Evolutionary conservation across 768 basidiomycete species (phyloP), one percentile per base, ranked within the genome.

Genomic region (Daedaleopsis nitida): DNA sequence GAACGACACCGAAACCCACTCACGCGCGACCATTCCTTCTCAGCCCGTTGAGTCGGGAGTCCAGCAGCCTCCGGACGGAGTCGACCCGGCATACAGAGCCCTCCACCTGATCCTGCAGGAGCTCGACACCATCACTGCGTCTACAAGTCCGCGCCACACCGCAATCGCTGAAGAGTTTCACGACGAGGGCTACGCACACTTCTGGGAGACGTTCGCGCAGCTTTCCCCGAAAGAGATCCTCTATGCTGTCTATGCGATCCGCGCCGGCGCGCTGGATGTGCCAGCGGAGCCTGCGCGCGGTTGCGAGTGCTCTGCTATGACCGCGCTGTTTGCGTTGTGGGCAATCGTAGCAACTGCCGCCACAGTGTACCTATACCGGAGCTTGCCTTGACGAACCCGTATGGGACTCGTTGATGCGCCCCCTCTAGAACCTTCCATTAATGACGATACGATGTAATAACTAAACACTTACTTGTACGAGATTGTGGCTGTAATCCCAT

Each of bases 171-270:
- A 37, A 12, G 44, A 57, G 35, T 45, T 58, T 37, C 9, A 54
- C 37, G 61, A 62, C 38, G 52, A 52, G 16, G 52, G 57, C 19
- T 62, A 62, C 38, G 24, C 12, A 37, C 51, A 37, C 10, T 62
- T 62, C 45, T 62, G 61, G 56, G 61, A 62, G 27, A 54, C 56
- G 10, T 62, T 62, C 52, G 45, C 61, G 8, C 56, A 62, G 45
- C 52, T 62, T 1, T 58, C 56, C 1, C 56, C 56, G 32, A 57
- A 57, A 37, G 56, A 62, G n/a, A 37, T 62, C 10, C 47, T 62
- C 0, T 57, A 37, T n/a, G 61, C 61, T 1, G 61, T 58, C 8
- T 62, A 62, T 27, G 61, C 61, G 13, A 53, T 62, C 13, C 61
- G 57, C 24, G 44, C 51, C 0, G 61, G 61, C 5, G 52, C 39